Base-by-base conservation (phyloP, 2,329 filamentous ascomycete species). In the Apiospora phragmitis region DNA sequence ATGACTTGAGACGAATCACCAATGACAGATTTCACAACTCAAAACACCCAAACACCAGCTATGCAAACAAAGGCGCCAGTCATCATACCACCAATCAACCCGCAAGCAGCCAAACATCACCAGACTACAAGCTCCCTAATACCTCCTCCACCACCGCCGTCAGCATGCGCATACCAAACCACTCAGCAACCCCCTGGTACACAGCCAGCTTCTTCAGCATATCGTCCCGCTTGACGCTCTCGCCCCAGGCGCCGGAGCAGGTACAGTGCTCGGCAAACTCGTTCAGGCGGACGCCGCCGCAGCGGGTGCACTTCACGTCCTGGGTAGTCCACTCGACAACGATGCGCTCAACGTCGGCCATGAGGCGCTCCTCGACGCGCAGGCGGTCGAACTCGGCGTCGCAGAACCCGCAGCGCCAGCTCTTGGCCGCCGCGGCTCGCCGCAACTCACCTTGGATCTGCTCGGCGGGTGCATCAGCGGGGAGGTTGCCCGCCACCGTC, bases 241-340 rank as follows among this genome's bases (percentile, higher is more conserved):
- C 90, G 24, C 86, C 87, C 96, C 96, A 99, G 71, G 89, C 88
- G 4, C 96, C 96, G 72, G 93, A 94, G 84, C 96, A 99, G 14
- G 91, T 92, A 82, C 97, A 99, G 81, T 98, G 95, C 80, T 98
- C 95, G 91, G 96, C 94, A 76, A 98, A 97, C 77, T 98, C 95
- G 79, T 97, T 98, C 51, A 93, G 87, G 78, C 94, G 86, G 49
- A 97, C 81, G 75, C 94, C 94, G 42, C 88, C 89, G 80, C 91
- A 93, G 71, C 88, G 86, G 41, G 77, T 79, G 75, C 96, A 99
- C 82, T 94, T 94, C 71, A 98, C 82, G 80, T 99, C 96, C 83
- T 98, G 95, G 43, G 92, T 93, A 73, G 90, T 87, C 95, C 97
- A 99, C 76, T 92, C 90, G 35, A 94, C 87, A 9, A 94, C 85